These are phyloP conservation scores for Teratosphaeriaceae sp. DNA, from an alignment of 2,329 filamentous ascomycete genomes.

Conservation along the genomic window DNA sequence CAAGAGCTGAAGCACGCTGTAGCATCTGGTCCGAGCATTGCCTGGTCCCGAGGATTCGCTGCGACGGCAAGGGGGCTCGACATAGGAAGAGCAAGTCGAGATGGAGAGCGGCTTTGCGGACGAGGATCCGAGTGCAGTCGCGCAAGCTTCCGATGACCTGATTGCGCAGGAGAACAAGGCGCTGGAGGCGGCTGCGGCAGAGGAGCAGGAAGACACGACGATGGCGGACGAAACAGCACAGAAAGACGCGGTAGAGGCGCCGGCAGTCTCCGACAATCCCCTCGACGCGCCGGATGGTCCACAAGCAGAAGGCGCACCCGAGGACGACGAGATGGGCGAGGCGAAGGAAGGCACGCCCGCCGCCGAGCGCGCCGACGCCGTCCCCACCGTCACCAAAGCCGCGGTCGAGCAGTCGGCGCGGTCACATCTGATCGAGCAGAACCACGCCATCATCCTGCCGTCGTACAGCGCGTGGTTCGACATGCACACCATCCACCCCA, in stretches of 20 bases:
- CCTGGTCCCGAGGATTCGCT: no score
- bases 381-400: conserved; percentile 63
- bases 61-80: no score
- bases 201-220: conserved; percentile 24
- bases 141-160: conserved; percentile 29
- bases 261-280: conserved; percentile 30
- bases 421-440: conserved; percentile 86
- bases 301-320: conserved; percentile 29
- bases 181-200: conserved; percentile 22
- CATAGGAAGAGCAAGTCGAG: conserved; percentile 3
- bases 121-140: conserved; percentile 26
- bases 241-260: not conserved
- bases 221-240: conserved; percentile 26
- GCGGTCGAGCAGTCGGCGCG: conserved; percentile 79
- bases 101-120: conserved; percentile 23
- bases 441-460: conserved; percentile 90
- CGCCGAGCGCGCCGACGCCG: conserved; percentile 34
- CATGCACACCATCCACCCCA: conserved; percentile 84
- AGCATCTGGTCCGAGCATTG: no score
- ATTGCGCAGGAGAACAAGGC: conserved; percentile 30
- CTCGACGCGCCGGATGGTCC: conserved; percentile 49
- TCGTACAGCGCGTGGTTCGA: conserved; percentile 99
- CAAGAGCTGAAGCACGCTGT: no score
- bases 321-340: conserved; percentile 54
- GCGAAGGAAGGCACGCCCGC: conserved; percentile 37